These are phyloP conservation scores for Nannizzia gypsea DNA, from an alignment of 2,329 filamentous ascomycete species.

Conservation along the genomic window DNA sequence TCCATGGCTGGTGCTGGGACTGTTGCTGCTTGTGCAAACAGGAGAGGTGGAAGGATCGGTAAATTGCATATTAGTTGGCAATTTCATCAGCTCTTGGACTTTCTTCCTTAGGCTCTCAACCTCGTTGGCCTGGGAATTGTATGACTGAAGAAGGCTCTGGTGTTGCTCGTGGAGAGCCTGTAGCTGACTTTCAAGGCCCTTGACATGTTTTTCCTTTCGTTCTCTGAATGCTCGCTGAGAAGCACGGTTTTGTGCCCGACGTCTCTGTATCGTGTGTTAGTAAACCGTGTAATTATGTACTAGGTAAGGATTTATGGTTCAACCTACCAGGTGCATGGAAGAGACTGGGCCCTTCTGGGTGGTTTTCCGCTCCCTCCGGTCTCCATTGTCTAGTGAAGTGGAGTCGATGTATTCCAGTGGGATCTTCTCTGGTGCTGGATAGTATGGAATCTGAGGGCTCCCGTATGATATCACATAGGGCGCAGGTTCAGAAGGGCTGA, in stretches of 20 bases:
- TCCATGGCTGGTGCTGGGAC: neutral
- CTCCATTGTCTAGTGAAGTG: conserved; percentile 17
- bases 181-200: conserved; percentile 70
- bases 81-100: conserved; percentile 17
- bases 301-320: neutral
- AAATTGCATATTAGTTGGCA: neutral
- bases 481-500: conserved; percentile 13
- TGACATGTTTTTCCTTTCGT: conserved; percentile 76
- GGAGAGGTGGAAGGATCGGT: conserved; percentile 12
- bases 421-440: conserved; percentile 15
- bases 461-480: conserved; percentile 17
- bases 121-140: conserved; percentile 22
- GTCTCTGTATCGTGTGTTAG: conserved; percentile 48
- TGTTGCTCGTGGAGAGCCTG: conserved; percentile 43
- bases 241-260: conserved; percentile 80
- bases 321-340: conserved; percentile 23
- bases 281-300: conserved; percentile 9
- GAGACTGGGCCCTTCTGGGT: conserved; percentile 18
- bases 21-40: conserved; percentile 11
- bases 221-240: conserved; percentile 80
- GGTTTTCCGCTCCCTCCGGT: conserved; percentile 16
- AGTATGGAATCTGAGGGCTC: conserved; percentile 14
- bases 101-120: conserved; percentile 19
- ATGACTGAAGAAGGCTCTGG: conserved; percentile 22
- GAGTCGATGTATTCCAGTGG: conserved; percentile 19